Evolutionary conservation across 495 filamentous ascomycete species (phyloP), one percentile per base, ranked within the genome.

Genomic region (Tuber magnatum): DNA sequence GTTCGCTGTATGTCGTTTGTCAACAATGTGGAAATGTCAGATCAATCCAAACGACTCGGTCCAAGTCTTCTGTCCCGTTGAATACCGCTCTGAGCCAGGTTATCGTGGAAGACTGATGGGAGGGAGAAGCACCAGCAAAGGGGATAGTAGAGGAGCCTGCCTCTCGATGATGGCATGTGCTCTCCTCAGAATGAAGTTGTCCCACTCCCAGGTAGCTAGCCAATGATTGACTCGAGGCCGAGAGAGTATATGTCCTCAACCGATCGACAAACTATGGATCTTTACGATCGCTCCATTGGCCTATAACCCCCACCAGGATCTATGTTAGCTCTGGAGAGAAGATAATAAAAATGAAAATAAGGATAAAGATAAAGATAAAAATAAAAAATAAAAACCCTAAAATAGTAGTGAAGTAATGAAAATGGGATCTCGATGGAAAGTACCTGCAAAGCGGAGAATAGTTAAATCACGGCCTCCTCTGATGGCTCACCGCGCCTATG

Each of bases 221-320:
- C 10, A 65, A 32, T 35, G 56, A 65, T 65, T 28, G 56, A 65
- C 56, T 65, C 28, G 56, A 65, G 28, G 56, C 56, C 56, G 56
- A 65, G 46, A 51, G 56, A 65, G 56, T 65, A 20, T 65, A 20
- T 75, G 16, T 44, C 65, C 70, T 61, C 72, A 72, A 79, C 56
- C 77, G 72, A 51, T 76, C 71, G 76, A 44, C 70, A 68, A 51
- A 38, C n/a, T 68, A 71, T 79, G 77, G 28, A 65, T 18, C 75
- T 79, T 75, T 68, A 79, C 76, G 76, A 65, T 51, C 78, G 72
- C 77, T 56, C 78, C 76, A 79, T 79, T 79, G 69, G 78, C 69
- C 77, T 79, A 28, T 51, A 75, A 35, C 39, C 56, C 56, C 32
- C 56, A 35, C 8, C 28, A 65, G 32, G 14, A 18, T 1, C 32